Percentiles rank a stretch among this genome's conserved stretches.
phyloP scores from a whole-genome alignment of 805 yeast genomes.

The Vanderwaltozyma polyspora region DNA sequence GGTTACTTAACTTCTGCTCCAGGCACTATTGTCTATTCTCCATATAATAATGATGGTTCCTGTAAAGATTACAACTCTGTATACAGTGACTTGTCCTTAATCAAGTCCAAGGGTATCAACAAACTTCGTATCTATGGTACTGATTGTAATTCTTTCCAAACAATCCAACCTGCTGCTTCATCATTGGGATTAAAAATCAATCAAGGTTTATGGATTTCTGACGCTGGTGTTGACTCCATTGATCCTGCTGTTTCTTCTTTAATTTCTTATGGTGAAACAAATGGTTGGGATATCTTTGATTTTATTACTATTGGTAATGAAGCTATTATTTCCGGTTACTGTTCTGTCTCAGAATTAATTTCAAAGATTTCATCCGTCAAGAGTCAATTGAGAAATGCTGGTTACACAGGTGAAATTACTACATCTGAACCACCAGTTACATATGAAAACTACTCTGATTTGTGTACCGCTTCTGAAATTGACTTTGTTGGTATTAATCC shows the following conservation, averaged over 20 bases:
- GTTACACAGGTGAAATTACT: slow-evolving; percentile 65
- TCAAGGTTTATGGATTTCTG: slow-evolving; percentile 78
- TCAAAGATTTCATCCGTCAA: slow-evolving; percentile 57
- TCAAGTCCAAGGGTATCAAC: slow-evolving; percentile 49
- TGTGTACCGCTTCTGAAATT: slow-evolving; percentile 60
- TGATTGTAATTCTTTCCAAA: slow-evolving; percentile 63
- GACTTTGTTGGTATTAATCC: slow-evolving; percentile 83
- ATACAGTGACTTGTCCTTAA: slow-evolving; percentile 43
- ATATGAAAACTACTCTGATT: slow-evolving; percentile 47
- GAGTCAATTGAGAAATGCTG: slow-evolving; percentile 46
- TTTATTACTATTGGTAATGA: slow-evolving; percentile 81
- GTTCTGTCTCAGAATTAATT: slow-evolving; percentile 51
- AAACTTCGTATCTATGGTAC: slow-evolving; percentile 74
- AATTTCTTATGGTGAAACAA: slow-evolving; percentile 38
- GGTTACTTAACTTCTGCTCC: slow-evolving; percentile 33
- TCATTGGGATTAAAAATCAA: slow-evolving; percentile 57
- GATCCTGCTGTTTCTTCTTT: slow-evolving; percentile 47
- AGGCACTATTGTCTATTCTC: slow-evolving; percentile 59
- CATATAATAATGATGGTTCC: slow-evolving; percentile 55
- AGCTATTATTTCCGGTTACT: slow-evolving; percentile 57
- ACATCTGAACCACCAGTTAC: slow-evolving; percentile 87
- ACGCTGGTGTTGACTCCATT: slow-evolving; percentile 57
- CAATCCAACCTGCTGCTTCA: slow-evolving; percentile 51
- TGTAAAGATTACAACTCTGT: slow-evolving; percentile 57
- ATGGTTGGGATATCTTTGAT: slow-evolving; percentile 66